A percentile compares a stretch with the other conserved stretches of the same genome.
Evolutionary conservation across 225 moss, liverwort and hornwort genomes (phyloP).

Genomic region (Ulota crispa): DNA sequence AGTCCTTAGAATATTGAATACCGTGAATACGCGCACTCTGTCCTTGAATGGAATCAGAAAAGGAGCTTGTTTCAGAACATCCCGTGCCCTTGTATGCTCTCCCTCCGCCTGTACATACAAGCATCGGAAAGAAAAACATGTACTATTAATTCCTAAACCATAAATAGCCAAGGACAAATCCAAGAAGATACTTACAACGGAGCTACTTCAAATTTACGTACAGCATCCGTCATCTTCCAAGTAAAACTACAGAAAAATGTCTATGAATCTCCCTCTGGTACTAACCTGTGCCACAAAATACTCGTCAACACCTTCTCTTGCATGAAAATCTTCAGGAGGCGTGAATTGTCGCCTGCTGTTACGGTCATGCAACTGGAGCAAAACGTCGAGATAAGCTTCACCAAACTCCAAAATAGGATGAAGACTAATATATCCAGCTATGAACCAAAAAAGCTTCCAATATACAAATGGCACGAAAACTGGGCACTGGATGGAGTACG

Average conservation of each 20-base stretch:
- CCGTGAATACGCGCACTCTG: conserved; percentile 97
- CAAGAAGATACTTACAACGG: not conserved
- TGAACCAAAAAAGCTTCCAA: conserved; percentile 5
- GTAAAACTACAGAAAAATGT: not conserved
- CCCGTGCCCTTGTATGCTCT: conserved; percentile 87
- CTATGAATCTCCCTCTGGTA: conserved; percentile 10
- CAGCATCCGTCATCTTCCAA: not conserved
- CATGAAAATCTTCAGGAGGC: conserved; percentile 81
- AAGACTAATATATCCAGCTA: not conserved
- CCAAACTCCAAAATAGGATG: not conserved
- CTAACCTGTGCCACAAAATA: conserved; percentile 89
- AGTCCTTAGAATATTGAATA: conserved; percentile 39
- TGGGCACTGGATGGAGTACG: not conserved
- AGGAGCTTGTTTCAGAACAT: conserved; percentile 84
- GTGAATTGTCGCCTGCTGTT: conserved; percentile 96
- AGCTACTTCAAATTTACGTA: conserved; percentile 8
- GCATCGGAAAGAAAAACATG: conserved; percentile 11
- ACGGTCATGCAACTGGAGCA: conserved; percentile 90
- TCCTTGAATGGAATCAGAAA: conserved; percentile 97
- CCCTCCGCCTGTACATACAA: conserved; percentile 73
- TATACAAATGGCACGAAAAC: conserved; percentile 24
- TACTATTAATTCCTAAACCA: not conserved
- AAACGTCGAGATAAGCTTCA: conserved; percentile 15
- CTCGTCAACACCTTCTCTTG: conserved; percentile 92
- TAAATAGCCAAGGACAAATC: conserved; percentile 7